Base-by-base conservation (phyloP, 805 yeast genomes). In the Zygotorulaspora florentina region DNA sequence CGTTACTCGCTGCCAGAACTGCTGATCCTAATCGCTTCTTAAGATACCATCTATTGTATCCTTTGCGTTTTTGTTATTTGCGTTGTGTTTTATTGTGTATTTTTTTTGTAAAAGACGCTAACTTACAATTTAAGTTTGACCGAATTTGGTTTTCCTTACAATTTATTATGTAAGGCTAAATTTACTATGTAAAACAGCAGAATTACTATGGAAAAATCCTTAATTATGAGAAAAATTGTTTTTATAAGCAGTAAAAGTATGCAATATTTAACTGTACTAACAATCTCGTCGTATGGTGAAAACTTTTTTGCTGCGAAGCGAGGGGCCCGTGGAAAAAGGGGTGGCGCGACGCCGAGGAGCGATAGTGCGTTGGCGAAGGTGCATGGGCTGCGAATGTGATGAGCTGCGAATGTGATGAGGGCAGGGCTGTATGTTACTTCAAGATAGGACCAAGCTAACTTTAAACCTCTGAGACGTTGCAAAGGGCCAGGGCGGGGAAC, bases 81-180 rank as follows among this genome's bases (percentile, higher is more conserved):
- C 37, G 25, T 41, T 44, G 27, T 27, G 18, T 25, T 17, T 27
- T 37, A 18, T 42, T 28, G 35, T 35, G 31, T 40, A 13, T 35
- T 25, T 38, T 23, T 18, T 35, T 18, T 20, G 11, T 29, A 10
- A 33, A 10, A 17, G 31, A 8, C 26, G 34, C 23, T 30, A 31
- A 44, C 39, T 27, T 42, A 42, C 45, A 28, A 7, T 35, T 39
- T 44, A 27, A 16, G 20, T 33, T 33, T n/a, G 20, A 13, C 16
- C 12, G 20, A 33, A 13, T 16, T 33, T 33, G 20, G 16, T 33
- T 33, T 33, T 20, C 25, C 25, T 20, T 20, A 7, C 7, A 20
- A 20, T 20, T 20, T 20, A 20, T 20, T 20, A 20, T 20, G 16
- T 33, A 16, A 8, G 20, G 33, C 33, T 29, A 29, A 29, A 29